Base-by-base conservation (phyloP, 805 yeast species). In the Candida maltosa region DNA sequence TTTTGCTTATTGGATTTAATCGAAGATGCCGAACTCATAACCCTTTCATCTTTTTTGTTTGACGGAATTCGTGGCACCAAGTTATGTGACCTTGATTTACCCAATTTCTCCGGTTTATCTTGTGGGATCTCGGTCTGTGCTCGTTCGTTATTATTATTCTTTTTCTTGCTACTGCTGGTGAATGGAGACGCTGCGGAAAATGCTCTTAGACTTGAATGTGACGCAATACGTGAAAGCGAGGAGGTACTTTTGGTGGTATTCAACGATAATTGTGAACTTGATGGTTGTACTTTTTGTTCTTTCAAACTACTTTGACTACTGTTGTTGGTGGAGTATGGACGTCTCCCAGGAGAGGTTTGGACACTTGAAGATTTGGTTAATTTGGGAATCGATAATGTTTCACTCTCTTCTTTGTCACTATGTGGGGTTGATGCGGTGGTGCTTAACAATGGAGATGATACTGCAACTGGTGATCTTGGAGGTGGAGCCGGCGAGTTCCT, bases 121-220 rank as follows among this genome's bases (percentile, higher is more conserved):
- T 29, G 34, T 11, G 25, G 17, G 26, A 34, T 29, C 23, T 36
- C 33, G 19, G 34, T 22, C 18, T 37, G 32, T 32, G 31, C 38
- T 29, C 27, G 28, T 44, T 32, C 34, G 42, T 43, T 21, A 25
- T 28, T 23, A n/a, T 6, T 8, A 8, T 17, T 26, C 25, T 24
- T 23, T 22, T 14, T 25, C 30, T 20, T 17, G 31, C 52, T 49
- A 22, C 38, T 42, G 6, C 47, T 54, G 34, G 51, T 62, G 43
- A 63, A 60, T 4, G 69, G 60, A 0, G 61, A 52, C 16, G 63
- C 45, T 4, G 54, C 50, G 8, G 49, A 37, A 5, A 60, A 44
- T 5, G 54, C 49, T 5, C 60, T 44, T 31, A 60, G 49, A 25
- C 57, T 46, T 14, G 41, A 19, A 19, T 35, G 38, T 8, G 41